Conservation (phyloP, 2,329 filamentous ascomycete genomes). For the Scedosporium dehoogii region DNA sequence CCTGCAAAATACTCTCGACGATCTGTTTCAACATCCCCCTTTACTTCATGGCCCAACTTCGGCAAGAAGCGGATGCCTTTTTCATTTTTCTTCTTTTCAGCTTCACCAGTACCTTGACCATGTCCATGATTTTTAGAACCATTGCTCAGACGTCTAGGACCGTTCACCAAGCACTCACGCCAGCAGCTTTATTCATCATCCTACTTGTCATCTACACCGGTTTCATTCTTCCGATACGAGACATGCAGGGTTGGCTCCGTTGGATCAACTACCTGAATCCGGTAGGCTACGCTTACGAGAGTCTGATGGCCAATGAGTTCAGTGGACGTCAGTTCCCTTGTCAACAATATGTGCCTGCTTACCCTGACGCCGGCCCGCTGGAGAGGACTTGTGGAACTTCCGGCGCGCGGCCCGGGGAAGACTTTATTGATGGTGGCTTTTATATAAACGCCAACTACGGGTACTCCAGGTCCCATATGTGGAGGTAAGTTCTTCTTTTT, state of each 20-base stretch:
- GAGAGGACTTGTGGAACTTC: constrained; percentile 31
- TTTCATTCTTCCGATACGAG: constrained; percentile 32
- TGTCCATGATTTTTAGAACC: constrained; percentile 80
- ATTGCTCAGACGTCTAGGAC: constrained; percentile 70
- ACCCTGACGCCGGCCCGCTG: constrained; percentile 11
- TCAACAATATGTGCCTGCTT: constrained; percentile 14
- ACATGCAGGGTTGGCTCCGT: constrained; percentile 16
- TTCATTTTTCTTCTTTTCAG: constrained; percentile 79
- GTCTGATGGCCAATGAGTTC: constrained; percentile 18
- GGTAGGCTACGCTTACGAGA: constrained; percentile 40
- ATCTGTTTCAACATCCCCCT: constrained; percentile 69
- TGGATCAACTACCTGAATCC: constrained; percentile 60
- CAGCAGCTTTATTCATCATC: constrained; percentile 40
- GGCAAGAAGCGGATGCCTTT: constrained; percentile 63
- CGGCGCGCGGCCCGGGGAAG: constrained; percentile 32
- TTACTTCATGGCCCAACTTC: constrained; percentile 81
- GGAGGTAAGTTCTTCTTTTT: constrained; percentile 20
- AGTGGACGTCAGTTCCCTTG: constrained; percentile 23
- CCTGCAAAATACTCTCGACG: constrained; percentile 65
- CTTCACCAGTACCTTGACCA: constrained; percentile 61
- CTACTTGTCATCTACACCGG: constrained; percentile 46
- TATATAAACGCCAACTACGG: constrained; percentile 32
- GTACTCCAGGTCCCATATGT: constrained; percentile 35
- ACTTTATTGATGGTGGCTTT: constrained; percentile 30
- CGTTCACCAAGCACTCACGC: constrained; percentile 51